These are phyloP conservation scores for Monilinia vaccinii-corymbosi DNA, from an alignment of 2,329 filamentous ascomycete species.

Conservation along the genomic window DNA sequence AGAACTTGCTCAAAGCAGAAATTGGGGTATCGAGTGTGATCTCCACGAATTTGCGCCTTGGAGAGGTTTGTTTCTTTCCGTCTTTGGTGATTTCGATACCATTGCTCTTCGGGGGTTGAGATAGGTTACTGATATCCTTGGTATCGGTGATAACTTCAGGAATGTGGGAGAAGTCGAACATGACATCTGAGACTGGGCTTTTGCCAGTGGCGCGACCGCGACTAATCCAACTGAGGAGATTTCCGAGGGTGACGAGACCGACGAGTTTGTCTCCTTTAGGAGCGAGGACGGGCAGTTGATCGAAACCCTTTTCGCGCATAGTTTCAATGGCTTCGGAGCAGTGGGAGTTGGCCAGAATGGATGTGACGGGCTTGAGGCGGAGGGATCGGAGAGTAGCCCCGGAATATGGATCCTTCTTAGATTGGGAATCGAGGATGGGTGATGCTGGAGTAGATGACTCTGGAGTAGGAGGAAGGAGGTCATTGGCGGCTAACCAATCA, in stretches of 20 bases:
- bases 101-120: conserved; percentile 26
- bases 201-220: conserved; percentile 67
- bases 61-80: conserved; percentile 33
- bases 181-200: conserved; percentile 73
- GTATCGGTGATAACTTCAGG: conserved; percentile 88
- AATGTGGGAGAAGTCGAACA: conserved; percentile 91
- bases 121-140: conserved; percentile 45
- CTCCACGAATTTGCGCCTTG: conserved; percentile 73
- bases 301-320: conserved; percentile 97
- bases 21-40: conserved; percentile 88
- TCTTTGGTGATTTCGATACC: conserved; percentile 21
- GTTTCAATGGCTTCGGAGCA: conserved; percentile 90
- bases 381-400: conserved; percentile 74
- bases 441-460: conserved; percentile 34
- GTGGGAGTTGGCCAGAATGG: conserved; percentile 58
- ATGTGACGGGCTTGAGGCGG: conserved; percentile 87
- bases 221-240: conserved; percentile 84
- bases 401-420: conserved; percentile 56
- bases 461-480: conserved; percentile 63
- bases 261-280: conserved; percentile 64
- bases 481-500: conserved; percentile 96
- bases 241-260: conserved; percentile 88
- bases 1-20: conserved; percentile 77
- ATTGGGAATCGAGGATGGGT: conserved; percentile 32
- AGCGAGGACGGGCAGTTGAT: conserved; percentile 86